These are phyloP conservation scores for Didymella arachidicola DNA, from an alignment of 2,329 filamentous ascomycete genomes.

Conservation along the genomic window DNA sequence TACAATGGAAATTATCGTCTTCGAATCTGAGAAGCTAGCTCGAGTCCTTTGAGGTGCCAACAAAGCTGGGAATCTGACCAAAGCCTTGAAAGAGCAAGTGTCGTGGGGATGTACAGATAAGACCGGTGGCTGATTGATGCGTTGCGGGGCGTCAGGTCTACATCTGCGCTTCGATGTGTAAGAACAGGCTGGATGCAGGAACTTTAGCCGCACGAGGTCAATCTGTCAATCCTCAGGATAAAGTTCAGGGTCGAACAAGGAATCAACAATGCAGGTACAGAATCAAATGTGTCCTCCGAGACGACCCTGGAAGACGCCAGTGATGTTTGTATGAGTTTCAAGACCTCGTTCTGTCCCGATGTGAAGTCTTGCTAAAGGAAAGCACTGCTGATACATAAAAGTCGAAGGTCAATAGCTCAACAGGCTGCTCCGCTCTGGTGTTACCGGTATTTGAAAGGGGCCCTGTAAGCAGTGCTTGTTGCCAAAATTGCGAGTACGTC, in stretches of 20 bases:
- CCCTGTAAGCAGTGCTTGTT: background rate
- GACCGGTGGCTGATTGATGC: slow-evolving; percentile 12
- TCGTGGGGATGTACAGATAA: slow-evolving; percentile 12
- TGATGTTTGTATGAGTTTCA: background rate
- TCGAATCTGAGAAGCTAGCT: background rate
- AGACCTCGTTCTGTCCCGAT: background rate
- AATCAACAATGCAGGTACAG: background rate
- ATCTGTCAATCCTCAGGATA: background rate
- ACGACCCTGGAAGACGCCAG: background rate
- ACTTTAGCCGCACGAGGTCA: slow-evolving; percentile 4
- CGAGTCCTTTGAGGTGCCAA: background rate
- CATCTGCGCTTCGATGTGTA: background rate
- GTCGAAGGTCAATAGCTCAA: background rate
- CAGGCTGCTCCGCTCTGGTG: too few species aligned
- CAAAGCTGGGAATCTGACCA: background rate
- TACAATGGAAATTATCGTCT: background rate
- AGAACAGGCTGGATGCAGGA: background rate
- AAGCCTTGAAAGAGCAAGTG: background rate
- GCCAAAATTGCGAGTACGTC: background rate
- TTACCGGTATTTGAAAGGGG: too few species aligned
- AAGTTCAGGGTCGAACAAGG: background rate
- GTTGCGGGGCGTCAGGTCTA: slow-evolving; percentile 4
- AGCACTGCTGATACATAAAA: background rate
- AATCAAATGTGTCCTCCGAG: background rate
- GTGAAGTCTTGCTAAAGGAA: background rate